Evolutionary conservation across 108 stramenopile genomes (phyloP).

Genomic region (Stephanodiscus triporus): DNA sequence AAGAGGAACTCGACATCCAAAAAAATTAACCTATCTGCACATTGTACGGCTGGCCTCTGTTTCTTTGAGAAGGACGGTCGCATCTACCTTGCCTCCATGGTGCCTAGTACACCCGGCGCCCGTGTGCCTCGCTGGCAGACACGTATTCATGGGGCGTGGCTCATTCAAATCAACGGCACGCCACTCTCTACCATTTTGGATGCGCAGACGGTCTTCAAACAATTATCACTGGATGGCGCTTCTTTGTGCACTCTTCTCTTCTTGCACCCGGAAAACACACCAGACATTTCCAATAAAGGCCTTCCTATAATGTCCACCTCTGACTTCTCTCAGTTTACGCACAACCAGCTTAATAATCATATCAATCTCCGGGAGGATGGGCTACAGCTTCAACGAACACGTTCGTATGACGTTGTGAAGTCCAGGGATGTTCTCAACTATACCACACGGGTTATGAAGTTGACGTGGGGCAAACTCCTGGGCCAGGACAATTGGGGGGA

Average conservation of each 20-base stretch:
- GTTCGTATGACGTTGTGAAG: too few species aligned
- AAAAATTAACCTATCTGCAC: not conserved
- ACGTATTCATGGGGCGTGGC: not conserved
- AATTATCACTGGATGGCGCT: not conserved
- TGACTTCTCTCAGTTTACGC: constrained; percentile 8
- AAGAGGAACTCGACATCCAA: not conserved
- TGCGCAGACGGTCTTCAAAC: not conserved
- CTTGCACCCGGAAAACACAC: not conserved
- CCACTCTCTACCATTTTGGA: not conserved
- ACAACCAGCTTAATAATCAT: not conserved
- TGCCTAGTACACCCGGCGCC: not conserved
- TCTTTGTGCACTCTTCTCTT: not conserved
- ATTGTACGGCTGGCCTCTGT: not conserved
- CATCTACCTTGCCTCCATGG: not conserved
- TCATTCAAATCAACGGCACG: not conserved
- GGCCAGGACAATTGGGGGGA: not conserved
- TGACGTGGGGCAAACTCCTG: not conserved
- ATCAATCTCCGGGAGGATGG: not conserved
- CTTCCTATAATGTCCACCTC: not conserved
- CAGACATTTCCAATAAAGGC: not conserved
- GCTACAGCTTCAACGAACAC: not conserved
- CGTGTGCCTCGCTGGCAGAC: not conserved
- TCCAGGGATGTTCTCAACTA: not conserved
- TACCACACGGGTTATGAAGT: not conserved
- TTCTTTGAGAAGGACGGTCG: not conserved